phyloP scores from a whole-genome alignment of 2,329 filamentous ascomycete genomes.

The Trichoderma pleuroti region DNA sequence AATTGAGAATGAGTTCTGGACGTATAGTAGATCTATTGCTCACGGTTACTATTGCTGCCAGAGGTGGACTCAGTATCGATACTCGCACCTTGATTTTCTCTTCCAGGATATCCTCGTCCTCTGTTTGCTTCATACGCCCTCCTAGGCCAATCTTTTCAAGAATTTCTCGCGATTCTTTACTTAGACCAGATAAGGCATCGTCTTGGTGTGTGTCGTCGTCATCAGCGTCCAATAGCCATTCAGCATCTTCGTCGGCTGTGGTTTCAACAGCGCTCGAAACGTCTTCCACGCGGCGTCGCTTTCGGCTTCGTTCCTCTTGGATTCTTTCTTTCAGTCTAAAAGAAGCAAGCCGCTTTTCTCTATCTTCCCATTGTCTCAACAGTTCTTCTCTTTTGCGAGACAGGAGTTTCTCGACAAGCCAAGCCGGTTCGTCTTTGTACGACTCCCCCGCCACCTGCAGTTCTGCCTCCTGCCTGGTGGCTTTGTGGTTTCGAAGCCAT shows the following conservation, averaged over 20 bases:
- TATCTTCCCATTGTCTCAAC: slow-evolving; percentile 62
- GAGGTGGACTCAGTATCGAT: not conserved
- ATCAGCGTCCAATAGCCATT: slow-evolving; percentile 69
- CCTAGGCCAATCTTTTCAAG: slow-evolving; percentile 63
- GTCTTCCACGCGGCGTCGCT: slow-evolving; percentile 45
- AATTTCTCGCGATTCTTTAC: slow-evolving; percentile 70
- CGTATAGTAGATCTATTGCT: slow-evolving; percentile 72
- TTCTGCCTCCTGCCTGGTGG: slow-evolving; percentile 50
- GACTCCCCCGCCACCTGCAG: slow-evolving; percentile 43
- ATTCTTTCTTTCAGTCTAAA: slow-evolving; percentile 62
- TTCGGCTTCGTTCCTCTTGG: slow-evolving; percentile 48
- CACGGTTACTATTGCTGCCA: slow-evolving; percentile 30
- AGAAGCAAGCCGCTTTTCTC: slow-evolving; percentile 67
- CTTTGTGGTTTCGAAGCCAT: slow-evolving; percentile 84
- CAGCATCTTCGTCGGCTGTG: slow-evolving; percentile 55
- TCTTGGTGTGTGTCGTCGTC: slow-evolving; percentile 37
- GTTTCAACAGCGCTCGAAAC: slow-evolving; percentile 21
- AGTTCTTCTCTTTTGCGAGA: slow-evolving; percentile 66
- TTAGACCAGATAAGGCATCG: slow-evolving; percentile 55
- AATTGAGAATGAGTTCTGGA: slow-evolving; percentile 91
- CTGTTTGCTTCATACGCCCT: slow-evolving; percentile 32
- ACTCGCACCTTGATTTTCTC: slow-evolving; percentile 64
- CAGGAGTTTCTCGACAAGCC: slow-evolving; percentile 77
- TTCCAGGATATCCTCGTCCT: slow-evolving; percentile 46
- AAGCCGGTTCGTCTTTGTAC: slow-evolving; percentile 70